Evolutionary conservation across 202 grass and related monocot species (phyloP).

Genomic region (Schoenoplectus tabernaemontani): DNA sequence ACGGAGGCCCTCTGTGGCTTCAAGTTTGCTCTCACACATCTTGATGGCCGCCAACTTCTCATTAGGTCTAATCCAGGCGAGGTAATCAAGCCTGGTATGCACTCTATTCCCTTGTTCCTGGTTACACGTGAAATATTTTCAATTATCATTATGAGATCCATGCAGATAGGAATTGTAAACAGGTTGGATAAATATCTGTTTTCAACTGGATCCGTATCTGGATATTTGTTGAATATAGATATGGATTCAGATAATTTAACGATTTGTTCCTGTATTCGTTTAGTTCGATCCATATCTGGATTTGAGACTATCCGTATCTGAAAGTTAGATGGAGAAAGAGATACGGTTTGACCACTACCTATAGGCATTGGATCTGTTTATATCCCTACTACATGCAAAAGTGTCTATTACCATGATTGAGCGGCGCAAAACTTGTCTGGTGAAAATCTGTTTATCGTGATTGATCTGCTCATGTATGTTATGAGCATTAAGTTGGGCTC

Average conservation of each 20-base stretch:
- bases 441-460: neutral
- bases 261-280: no score
- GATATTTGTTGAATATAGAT: no score
- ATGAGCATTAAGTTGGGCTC: neutral
- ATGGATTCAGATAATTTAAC: no score
- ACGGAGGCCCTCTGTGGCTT: slow-evolving; percentile 84
- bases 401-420: neutral
- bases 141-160: neutral
- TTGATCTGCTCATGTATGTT: neutral
- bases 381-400: no score
- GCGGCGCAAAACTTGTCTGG: neutral
- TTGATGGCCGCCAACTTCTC: slow-evolving; percentile 75
- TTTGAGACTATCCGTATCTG: no score
- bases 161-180: neutral
- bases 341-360: no score
- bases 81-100: slow-evolving; percentile 77
- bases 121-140: neutral
- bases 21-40: slow-evolving; percentile 86
- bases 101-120: neutral
- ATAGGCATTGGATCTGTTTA: no score
- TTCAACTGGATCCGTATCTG: no score
- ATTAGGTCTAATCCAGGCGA: slow-evolving; percentile 89
- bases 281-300: no score
- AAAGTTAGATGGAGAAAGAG: no score
- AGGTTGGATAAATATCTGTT: no score